Evolutionary conservation across 2,329 filamentous ascomycete species (phyloP), one percentile per base, ranked within the genome.

Genomic region (Penicillium italicum): DNA sequence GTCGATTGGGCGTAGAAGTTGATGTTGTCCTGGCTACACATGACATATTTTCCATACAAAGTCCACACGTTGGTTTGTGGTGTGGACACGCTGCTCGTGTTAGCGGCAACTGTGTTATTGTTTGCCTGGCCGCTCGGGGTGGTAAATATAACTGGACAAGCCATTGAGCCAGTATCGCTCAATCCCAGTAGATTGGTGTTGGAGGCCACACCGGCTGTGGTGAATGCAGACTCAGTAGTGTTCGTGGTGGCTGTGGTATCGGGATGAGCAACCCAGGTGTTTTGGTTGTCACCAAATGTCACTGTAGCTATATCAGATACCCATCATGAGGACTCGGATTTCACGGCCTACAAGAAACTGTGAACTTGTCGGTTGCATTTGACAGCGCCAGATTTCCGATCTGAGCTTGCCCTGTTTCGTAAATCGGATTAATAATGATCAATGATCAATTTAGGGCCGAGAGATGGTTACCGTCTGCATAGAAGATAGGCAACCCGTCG

Each of bases 31-130:
- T 34, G 22, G n/a, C 28, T 53, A 2, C 42, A 24, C 22, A 56
- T 20, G 22, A 56, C 50, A 44, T 30, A 47, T 26, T 38, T 56
- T 20, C 54, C 54, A 44, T 56, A 53, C 4, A 48, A 43, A 16
- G 34, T 36, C 54, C 54, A 56, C 11, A 48, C 54, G 12, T 56
- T 31, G 16, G 49, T 56, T 14, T 30, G 34, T 40, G 34, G 46
- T 38, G 34, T 1, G 3, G 20, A 24, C 5, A n/a, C 7, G 16
- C 37, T 18, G n/a, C 2, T 26, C 11, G 46, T 24, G 31, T 34
- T 46, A 2, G 14, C 2, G 6, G 18, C 30, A 28, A 22, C 18
- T 46, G 44, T 22, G 3, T 40, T 22, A 6, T 26, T 49, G 16
- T 22, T 30, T 30, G 24, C 2, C 34, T 37, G 16, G 6, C 31